These are phyloP conservation scores for Auriscalpium vulgare DNA, from an alignment of 768 basidiomycete species.

Conservation along the genomic window DNA sequence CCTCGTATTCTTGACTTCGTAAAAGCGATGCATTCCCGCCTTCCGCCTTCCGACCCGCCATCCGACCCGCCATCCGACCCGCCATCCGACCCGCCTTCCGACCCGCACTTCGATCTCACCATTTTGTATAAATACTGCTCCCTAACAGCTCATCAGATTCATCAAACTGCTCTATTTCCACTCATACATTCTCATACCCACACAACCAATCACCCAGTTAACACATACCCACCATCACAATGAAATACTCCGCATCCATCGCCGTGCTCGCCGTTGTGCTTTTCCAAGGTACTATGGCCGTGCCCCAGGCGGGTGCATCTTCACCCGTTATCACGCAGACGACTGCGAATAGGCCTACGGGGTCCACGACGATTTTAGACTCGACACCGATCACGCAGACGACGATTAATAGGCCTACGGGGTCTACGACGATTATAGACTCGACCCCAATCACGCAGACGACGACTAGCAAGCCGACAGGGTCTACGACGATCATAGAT, in stretches of 20 bases:
- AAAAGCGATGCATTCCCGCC: too few relatives aligned
- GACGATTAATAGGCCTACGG: background rate
- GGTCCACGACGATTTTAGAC: too few relatives aligned
- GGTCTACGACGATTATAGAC: too few relatives aligned
- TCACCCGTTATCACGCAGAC: background rate
- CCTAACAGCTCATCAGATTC: too few relatives aligned
- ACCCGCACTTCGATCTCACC: too few relatives aligned
- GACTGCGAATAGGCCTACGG: background rate
- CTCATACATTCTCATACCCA: background rate
- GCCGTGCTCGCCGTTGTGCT: conserved; percentile 14
- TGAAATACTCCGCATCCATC: conserved; percentile 19
- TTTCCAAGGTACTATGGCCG: conserved; percentile 14
- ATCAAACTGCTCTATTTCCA: background rate
- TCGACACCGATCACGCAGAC: background rate
- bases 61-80: too few relatives aligned
- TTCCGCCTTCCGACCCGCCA: too few relatives aligned
- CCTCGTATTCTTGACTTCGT: background rate
- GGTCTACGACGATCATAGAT: background rate
- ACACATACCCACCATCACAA: background rate
- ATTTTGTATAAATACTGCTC: too few relatives aligned
- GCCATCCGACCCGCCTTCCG: too few relatives aligned
- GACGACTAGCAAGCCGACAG: background rate
- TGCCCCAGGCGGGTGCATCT: conserved; percentile 1
- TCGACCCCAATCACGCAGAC: background rate
- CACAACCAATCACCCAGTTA: background rate